Evolutionary conservation across 805 yeast genomes (phyloP).

Genomic region (Ogataea ramenticola): DNA sequence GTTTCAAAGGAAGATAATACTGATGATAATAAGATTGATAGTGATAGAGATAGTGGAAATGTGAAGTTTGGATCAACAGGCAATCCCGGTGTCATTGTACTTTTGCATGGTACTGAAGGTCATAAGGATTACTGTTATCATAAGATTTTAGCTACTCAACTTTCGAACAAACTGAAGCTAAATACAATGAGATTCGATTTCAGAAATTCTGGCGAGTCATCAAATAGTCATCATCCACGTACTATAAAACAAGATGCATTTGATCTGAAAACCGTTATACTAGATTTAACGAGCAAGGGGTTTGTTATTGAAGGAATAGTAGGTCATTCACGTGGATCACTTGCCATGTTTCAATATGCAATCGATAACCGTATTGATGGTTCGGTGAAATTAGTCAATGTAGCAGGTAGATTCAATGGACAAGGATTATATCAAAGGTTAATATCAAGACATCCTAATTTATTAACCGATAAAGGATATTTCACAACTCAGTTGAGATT

Average conservation of each 20-base stretch:
- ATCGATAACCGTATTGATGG: too few relatives aligned
- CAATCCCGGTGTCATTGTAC: conserved; percentile 31
- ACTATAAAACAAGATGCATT: conserved; percentile 55
- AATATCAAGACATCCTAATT: background rate
- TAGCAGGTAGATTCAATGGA: conserved; percentile 65
- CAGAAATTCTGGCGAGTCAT: conserved; percentile 78
- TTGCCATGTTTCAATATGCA: conserved; percentile 72
- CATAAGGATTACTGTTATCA: conserved; percentile 79
- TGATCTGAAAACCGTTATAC: conserved; percentile 49
- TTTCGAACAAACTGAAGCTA: conserved; percentile 55
- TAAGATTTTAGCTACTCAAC: conserved; percentile 46
- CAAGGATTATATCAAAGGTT: conserved; percentile 35
- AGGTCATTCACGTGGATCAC: conserved; percentile 76
- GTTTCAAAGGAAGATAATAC: too few relatives aligned
- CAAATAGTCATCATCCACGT: conserved; percentile 38
- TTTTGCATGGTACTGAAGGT: conserved; percentile 83
- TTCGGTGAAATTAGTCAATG: conserved; percentile 61
- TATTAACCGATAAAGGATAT: background rate
- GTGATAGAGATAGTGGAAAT: too few relatives aligned
- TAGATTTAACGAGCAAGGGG: conserved; percentile 29
- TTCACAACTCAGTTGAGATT: background rate
- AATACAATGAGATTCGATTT: conserved; percentile 75
- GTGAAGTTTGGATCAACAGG: too few relatives aligned
- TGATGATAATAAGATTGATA: too few relatives aligned
- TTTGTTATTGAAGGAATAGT: conserved; percentile 51